These are phyloP conservation scores for Podaxis sp. DNA, from an alignment of 768 basidiomycete species.

Conservation along the genomic window DNA sequence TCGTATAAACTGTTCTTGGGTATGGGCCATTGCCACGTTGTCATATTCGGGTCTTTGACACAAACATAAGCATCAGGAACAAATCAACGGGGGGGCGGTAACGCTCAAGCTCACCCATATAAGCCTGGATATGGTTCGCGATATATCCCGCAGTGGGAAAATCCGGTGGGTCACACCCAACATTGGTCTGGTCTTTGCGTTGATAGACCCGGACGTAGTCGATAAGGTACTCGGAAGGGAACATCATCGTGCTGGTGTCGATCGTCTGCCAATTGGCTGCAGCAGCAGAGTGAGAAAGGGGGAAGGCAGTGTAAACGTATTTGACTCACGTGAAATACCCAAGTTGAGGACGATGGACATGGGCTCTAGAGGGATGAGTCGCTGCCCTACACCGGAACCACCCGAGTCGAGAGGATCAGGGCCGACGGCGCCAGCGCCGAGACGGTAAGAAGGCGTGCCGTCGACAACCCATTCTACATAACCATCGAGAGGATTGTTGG, in stretches of 20 bases:
- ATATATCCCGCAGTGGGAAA: slow-evolving; percentile 69
- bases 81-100: not conserved
- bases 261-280: slow-evolving; percentile 63
- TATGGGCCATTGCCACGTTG: slow-evolving; percentile 36
- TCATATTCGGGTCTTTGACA: slow-evolving; percentile 36
- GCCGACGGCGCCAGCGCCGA: slow-evolving; percentile 51
- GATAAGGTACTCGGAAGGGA: slow-evolving; percentile 66
- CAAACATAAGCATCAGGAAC: not conserved
- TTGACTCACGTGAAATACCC: slow-evolving; percentile 50
- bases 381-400: slow-evolving; percentile 50
- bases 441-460: slow-evolving; percentile 40
- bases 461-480: slow-evolving; percentile 76
- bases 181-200: slow-evolving; percentile 46
- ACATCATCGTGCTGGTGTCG: slow-evolving; percentile 50
- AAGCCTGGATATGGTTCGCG: slow-evolving; percentile 48
- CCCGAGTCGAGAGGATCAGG: slow-evolving; percentile 28
- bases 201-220: slow-evolving; percentile 87
- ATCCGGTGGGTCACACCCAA: slow-evolving; percentile 62
- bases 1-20: slow-evolving; percentile 29
- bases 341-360: slow-evolving; percentile 59
- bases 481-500: slow-evolving; percentile 45
- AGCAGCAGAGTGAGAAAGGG: not conserved
- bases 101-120: slow-evolving; percentile 42
- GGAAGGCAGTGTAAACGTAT: not conserved
- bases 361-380: slow-evolving; percentile 57